Percentiles rank a stretch among this genome's conserved stretches.
phyloP scores from a whole-genome alignment of 768 basidiomycete species.

The Boletus reticuloceps region DNA sequence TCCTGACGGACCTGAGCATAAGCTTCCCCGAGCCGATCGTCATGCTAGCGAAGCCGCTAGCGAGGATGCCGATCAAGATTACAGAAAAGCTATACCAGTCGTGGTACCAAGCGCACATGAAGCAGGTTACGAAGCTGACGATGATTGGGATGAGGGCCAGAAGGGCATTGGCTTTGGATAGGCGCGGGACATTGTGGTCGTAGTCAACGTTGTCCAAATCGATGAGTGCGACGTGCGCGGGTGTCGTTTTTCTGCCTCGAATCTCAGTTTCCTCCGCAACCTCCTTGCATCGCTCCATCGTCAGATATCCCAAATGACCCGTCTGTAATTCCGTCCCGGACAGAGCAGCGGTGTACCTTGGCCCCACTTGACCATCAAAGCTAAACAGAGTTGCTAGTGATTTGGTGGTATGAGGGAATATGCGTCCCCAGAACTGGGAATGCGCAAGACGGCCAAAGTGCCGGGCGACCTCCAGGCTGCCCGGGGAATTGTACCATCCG shows the following conservation, averaged over 20 bases:
- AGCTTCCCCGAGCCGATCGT: slow-evolving; percentile 27
- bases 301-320: slow-evolving; percentile 28
- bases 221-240: slow-evolving; percentile 17
- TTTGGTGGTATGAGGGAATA: slow-evolving; percentile 23
- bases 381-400: slow-evolving; percentile 23
- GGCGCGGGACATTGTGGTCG: background rate
- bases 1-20: slow-evolving; percentile 4
- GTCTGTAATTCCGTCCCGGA: slow-evolving; percentile 30
- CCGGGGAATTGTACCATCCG: slow-evolving; percentile 36
- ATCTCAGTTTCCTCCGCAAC: background rate
- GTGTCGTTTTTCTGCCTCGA: slow-evolving; percentile 14
- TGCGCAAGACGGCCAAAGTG: slow-evolving; percentile 28
- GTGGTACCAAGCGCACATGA: slow-evolving; percentile 18
- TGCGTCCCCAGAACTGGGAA: slow-evolving; percentile 22
- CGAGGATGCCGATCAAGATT: slow-evolving; percentile 31
- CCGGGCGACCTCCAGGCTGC: slow-evolving; percentile 29
- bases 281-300: slow-evolving; percentile 18
- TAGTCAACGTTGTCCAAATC: slow-evolving; percentile 8
- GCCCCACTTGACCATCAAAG: slow-evolving; percentile 26
- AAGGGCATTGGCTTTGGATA: background rate
- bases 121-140: slow-evolving; percentile 21
- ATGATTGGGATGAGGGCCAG: slow-evolving; percentile 25
- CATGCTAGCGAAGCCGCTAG: slow-evolving; percentile 26
- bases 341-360: slow-evolving; percentile 22
- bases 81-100: slow-evolving; percentile 33